phyloP scores from a whole-genome alignment of 352 stramenopile genomes.

The Pelagophyceae sp. region DNA sequence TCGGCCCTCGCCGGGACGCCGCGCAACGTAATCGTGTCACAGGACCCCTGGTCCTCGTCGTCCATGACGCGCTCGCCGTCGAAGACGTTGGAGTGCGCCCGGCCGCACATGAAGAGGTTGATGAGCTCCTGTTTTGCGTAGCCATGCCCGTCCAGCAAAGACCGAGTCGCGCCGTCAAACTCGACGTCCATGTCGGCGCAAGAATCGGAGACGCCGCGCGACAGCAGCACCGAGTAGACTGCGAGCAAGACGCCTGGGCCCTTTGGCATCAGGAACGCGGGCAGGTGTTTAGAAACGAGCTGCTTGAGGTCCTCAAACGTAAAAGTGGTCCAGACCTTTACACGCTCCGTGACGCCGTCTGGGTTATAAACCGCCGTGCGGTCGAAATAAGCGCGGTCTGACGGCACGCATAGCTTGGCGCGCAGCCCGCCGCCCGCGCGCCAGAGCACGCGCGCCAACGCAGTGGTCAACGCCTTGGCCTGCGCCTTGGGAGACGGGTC shows the following conservation, averaged over 20 bases:
- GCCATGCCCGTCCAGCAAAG: constrained; percentile 52
- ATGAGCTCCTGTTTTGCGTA: constrained; percentile 47
- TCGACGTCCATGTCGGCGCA: constrained; percentile 57
- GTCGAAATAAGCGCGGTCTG: neutral
- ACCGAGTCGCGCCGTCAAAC: constrained; percentile 23
- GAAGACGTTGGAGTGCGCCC: constrained; percentile 68
- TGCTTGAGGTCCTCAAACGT: neutral
- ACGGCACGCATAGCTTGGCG: neutral
- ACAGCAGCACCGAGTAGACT: constrained; percentile 29
- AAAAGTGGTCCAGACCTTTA: no score
- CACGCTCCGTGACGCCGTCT: neutral
- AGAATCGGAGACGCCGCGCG: constrained; percentile 33
- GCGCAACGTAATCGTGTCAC: constrained; percentile 54
- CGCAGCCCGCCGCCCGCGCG: neutral
- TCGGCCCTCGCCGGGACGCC: constrained; percentile 39
- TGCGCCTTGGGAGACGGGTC: neutral
- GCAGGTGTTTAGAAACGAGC: neutral
- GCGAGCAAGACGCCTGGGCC: neutral
- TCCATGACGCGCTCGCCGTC: constrained; percentile 54
- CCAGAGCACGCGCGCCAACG: neutral
- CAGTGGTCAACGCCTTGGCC: neutral
- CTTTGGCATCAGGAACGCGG: neutral
- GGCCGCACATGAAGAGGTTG: constrained; percentile 61
- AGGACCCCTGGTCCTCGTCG: no score
- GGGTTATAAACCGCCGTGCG: neutral